Percentiles rank a stretch among this genome's conserved stretches.
These are phyloP conservation scores for Testicularia cyperi DNA, from an alignment of 1,284 basidiomycete genomes.

Conservation along the genomic window DNA sequence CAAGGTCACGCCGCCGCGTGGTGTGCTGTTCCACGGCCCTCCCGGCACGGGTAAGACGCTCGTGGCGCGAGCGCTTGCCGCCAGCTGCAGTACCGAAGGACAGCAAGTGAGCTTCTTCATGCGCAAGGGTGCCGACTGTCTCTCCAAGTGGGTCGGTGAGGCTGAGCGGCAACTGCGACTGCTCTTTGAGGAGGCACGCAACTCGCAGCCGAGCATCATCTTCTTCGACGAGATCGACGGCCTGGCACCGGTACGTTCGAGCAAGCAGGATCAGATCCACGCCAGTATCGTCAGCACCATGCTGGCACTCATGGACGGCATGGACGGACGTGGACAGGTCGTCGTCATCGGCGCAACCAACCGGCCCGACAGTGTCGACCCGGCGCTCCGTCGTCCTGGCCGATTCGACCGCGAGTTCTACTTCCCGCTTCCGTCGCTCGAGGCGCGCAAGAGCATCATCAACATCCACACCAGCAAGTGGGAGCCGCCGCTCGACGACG, in stretches of 20 bases:
- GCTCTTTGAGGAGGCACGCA: slow-evolving; percentile 92
- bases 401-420: slow-evolving; percentile 98
- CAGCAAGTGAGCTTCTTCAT: slow-evolving; percentile 97
- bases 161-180: slow-evolving; percentile 93
- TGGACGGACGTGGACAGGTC: slow-evolving; percentile 94
- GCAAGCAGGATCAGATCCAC: slow-evolving; percentile 98
- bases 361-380: slow-evolving; percentile 92
- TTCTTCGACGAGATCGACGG: slow-evolving; percentile 99
- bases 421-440: slow-evolving; percentile 83
- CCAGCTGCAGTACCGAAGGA: slow-evolving; percentile 85
- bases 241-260: slow-evolving; percentile 92
- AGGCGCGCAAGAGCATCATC: slow-evolving; percentile 85
- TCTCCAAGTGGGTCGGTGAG: slow-evolving; percentile 99
- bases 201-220: slow-evolving; percentile 90
- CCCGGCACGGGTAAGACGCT: slow-evolving; percentile 60
- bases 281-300: slow-evolving; percentile 95
- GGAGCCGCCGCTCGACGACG: slow-evolving; percentile 76
- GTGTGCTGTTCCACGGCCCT: slow-evolving; percentile 79
- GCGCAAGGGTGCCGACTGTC: slow-evolving; percentile 97
- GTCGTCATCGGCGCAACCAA: slow-evolving; percentile 99
- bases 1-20: slow-evolving; percentile 89
- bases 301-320: slow-evolving; percentile 97
- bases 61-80: slow-evolving; percentile 83
- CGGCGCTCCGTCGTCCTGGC: slow-evolving; percentile 88
- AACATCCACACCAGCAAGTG: slow-evolving; percentile 88